phyloP scores from a whole-genome alignment of 2,329 filamentous ascomycete genomes.

The Colletotrichum karsti region DNA sequence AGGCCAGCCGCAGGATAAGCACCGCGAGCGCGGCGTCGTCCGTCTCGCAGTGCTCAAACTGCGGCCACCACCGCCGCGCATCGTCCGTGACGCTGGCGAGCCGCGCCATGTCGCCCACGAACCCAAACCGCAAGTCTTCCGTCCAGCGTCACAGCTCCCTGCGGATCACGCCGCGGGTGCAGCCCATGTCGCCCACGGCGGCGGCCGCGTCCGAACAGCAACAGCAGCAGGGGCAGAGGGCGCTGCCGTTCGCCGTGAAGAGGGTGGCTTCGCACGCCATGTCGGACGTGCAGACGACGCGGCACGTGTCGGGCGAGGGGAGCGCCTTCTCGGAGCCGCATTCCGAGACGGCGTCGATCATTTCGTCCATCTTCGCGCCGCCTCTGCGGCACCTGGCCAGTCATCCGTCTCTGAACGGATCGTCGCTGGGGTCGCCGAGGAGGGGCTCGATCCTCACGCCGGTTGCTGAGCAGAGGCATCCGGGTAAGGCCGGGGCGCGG shows the following conservation, averaged over 20 bases:
- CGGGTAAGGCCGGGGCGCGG: constrained; percentile 20
- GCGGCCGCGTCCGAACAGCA: neutral
- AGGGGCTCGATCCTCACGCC: neutral
- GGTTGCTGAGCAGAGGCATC: constrained; percentile 18
- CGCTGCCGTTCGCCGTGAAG: neutral
- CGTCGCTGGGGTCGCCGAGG: neutral
- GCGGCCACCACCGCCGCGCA: constrained; percentile 2
- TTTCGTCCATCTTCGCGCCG: constrained; percentile 24
- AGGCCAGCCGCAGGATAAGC: neutral
- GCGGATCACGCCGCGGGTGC: neutral
- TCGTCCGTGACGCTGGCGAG: neutral
- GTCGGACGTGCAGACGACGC: neutral
- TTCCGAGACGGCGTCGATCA: constrained; percentile 17
- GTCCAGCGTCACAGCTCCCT: neutral
- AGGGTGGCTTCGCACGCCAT: neutral
- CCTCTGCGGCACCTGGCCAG: constrained; percentile 21
- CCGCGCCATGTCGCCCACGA: neutral
- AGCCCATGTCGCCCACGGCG: neutral
- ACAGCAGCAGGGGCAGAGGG: neutral
- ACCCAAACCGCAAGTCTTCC: neutral
- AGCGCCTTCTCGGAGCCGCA: neutral
- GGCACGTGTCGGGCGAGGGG: neutral
- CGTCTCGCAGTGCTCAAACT: neutral
- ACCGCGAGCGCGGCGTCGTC: neutral
- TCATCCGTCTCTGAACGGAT: neutral